Conservation (phyloP, 345 rosid species). For the Salix arbutifolia region DNA sequence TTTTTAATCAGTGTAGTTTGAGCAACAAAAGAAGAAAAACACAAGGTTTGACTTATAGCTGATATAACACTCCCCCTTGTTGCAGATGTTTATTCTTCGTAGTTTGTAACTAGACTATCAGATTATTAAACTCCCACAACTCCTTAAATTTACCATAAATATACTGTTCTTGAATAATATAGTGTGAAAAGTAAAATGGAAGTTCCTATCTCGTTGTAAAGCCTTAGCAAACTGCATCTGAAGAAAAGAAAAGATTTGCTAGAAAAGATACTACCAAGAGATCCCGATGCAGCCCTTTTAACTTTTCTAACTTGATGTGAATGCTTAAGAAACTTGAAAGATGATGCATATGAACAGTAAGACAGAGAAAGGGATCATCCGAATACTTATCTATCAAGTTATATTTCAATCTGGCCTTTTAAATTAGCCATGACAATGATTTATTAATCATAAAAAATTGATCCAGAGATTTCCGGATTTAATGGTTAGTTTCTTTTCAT, state of each 20-base stretch:
- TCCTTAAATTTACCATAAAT: too few relatives aligned
- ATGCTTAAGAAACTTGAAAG: neutral
- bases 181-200: neutral
- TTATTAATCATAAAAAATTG: neutral
- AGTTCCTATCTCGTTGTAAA: neutral
- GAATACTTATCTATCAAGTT: neutral
- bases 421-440: neutral
- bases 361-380: too few relatives aligned
- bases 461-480: neutral
- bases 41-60: neutral
- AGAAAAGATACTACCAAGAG: neutral
- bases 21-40: neutral
- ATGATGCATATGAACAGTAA: neutral
- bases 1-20: neutral
- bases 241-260: neutral
- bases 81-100: neutral
- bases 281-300: neutral
- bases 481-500: conserved; percentile 24
- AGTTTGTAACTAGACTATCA: neutral
- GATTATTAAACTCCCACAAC: neutral
- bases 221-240: neutral
- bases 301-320: neutral
- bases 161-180: neutral
- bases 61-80: neutral
- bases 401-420: neutral